These are phyloP conservation scores for Macadamia integrifolia DNA, from an alignment of 164 flowering plant species.

Conservation along the genomic window DNA sequence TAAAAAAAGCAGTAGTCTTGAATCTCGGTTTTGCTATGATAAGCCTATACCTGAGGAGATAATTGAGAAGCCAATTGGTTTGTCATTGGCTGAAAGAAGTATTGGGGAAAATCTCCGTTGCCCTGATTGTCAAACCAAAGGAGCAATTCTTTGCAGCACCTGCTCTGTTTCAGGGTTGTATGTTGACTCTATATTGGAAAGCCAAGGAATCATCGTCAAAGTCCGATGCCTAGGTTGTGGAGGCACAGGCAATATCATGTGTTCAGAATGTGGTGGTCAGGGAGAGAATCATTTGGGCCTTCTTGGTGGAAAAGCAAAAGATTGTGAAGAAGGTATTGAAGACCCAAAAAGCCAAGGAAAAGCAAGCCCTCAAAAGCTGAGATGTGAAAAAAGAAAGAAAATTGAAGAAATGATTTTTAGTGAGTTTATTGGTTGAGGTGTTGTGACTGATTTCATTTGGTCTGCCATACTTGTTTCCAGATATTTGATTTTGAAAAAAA, in stretches of 20 bases:
- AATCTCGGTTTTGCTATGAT: slow-evolving; percentile 75
- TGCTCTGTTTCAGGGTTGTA: slow-evolving; percentile 90
- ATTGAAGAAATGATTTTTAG: no score
- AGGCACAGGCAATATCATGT: slow-evolving; percentile 45
- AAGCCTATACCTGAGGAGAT: slow-evolving; percentile 86
- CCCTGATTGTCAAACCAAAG: slow-evolving; percentile 63
- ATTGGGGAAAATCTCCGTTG: slow-evolving; percentile 74
- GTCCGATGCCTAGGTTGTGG: slow-evolving; percentile 89
- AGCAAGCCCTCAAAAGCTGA: slow-evolving; percentile 27
- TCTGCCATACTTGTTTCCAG: no score
- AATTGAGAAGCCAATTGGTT: slow-evolving; percentile 82
- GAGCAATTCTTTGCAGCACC: slow-evolving; percentile 77
- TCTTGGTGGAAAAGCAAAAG: slow-evolving; percentile 45
- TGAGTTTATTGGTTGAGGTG: no score
- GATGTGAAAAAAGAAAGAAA: slow-evolving; percentile 2
- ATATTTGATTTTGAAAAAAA: no score
- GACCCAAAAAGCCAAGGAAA: slow-evolving; percentile 45
- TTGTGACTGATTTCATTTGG: no score
- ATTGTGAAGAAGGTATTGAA: slow-evolving; percentile 52
- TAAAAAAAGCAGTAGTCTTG: slow-evolving; percentile 52
- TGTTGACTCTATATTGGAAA: slow-evolving; percentile 88
- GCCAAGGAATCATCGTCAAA: slow-evolving; percentile 96
- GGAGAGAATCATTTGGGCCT: slow-evolving; percentile 52
- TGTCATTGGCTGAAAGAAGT: slow-evolving; percentile 49
- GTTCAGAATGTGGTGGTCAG: slow-evolving; percentile 43